Percentiles rank a stretch among this genome's conserved stretches.
Evolutionary conservation across 1,284 basidiomycete species (phyloP).

Genomic region (Ceratobasidium sp.): DNA sequence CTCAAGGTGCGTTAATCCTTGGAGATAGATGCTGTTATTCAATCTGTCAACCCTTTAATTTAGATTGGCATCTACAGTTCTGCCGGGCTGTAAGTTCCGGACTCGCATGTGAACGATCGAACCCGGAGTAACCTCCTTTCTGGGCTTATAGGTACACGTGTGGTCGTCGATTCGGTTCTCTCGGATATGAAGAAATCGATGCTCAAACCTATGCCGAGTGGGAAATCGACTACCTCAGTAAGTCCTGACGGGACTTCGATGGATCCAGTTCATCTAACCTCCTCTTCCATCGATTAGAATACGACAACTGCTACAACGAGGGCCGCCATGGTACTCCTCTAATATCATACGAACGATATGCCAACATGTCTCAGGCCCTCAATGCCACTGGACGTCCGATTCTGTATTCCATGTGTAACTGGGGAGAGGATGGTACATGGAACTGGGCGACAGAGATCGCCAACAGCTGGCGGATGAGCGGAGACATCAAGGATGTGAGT

Average conservation of each 20-base stretch:
- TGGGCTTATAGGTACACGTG: conserved; percentile 51
- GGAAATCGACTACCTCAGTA: conserved; percentile 55
- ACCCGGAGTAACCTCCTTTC: neutral
- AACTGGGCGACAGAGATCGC: conserved; percentile 57
- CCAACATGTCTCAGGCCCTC: conserved; percentile 60
- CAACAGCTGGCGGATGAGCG: conserved; percentile 58
- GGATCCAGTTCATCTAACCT: neutral
- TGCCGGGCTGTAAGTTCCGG: conserved; percentile 51
- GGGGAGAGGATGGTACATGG: conserved; percentile 55
- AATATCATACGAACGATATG: conserved; percentile 55
- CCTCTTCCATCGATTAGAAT: conserved; percentile 48
- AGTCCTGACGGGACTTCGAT: conserved; percentile 37
- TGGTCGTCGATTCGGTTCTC: conserved; percentile 54
- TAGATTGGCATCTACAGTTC: conserved; percentile 58
- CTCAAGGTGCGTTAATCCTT: conserved; percentile 50
- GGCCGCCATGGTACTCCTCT: conserved; percentile 54
- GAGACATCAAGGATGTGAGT: conserved; percentile 54
- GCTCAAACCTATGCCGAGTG: conserved; percentile 56
- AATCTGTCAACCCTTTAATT: neutral
- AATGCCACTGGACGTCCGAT: conserved; percentile 56
- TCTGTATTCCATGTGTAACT: conserved; percentile 63
- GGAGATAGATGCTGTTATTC: neutral
- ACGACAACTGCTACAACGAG: conserved; percentile 58
- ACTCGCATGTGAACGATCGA: conserved; percentile 34
- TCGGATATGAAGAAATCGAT: conserved; percentile 58